A percentile compares a stretch with the other conserved stretches of the same genome.
These are phyloP conservation scores for Populus tomentosa DNA, from an alignment of 441 rosid species.

Conservation along the genomic window DNA sequence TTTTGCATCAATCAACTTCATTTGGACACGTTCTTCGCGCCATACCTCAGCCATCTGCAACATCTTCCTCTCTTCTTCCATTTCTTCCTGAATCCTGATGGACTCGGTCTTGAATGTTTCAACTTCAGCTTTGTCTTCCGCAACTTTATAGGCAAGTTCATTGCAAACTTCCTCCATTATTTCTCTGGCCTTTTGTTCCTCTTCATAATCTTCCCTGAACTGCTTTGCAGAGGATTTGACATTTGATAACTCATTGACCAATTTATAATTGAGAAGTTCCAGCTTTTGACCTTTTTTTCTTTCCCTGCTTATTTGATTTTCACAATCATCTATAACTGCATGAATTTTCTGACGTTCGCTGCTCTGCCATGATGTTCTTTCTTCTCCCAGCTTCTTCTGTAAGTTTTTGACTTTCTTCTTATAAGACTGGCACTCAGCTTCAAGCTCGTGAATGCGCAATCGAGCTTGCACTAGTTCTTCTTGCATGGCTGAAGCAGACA, in stretches of 20 bases:
- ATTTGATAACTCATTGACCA: constrained; percentile 41
- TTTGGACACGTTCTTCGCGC: constrained; percentile 77
- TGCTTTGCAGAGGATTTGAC: constrained; percentile 32
- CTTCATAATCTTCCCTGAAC: constrained; percentile 27
- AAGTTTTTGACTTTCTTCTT: constrained; percentile 32
- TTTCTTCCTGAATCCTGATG: constrained; percentile 31
- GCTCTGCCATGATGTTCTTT: constrained; percentile 18
- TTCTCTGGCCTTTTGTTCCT: constrained; percentile 39
- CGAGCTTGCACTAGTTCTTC: constrained; percentile 42
- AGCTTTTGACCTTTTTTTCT: constrained; percentile 29
- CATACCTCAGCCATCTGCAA: constrained; percentile 59
- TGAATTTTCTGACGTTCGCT: constrained; percentile 20
- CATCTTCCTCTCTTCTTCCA: constrained; percentile 67
- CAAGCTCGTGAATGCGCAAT: constrained; percentile 39
- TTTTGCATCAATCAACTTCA: constrained; percentile 63
- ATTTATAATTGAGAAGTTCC: constrained; percentile 43
- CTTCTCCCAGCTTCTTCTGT: constrained; percentile 33
- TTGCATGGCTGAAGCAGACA: constrained; percentile 35
- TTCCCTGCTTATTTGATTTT: constrained; percentile 39
- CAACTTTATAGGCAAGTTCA: constrained; percentile 46
- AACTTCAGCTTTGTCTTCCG: constrained; percentile 35
- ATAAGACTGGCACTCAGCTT: constrained; percentile 24
- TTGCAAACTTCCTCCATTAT: constrained; percentile 53
- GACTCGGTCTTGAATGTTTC: constrained; percentile 41
- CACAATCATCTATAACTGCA: constrained; percentile 33